Percentiles rank a stretch among this genome's conserved stretches.
Conservation (phyloP, 768 basidiomycete species). For the Megacollybia marginata region DNA sequence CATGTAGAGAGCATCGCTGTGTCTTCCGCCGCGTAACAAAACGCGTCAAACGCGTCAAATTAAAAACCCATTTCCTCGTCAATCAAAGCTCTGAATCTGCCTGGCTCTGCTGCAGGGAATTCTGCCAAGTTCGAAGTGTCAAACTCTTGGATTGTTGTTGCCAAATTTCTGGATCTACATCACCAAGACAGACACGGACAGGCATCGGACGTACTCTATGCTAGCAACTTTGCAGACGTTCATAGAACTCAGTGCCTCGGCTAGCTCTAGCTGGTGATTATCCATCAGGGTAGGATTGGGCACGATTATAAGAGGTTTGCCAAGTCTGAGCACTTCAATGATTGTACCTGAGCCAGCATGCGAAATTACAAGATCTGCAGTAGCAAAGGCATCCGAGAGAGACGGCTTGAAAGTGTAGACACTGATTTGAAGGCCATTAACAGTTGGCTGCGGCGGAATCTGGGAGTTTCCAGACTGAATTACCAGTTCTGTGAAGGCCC, state of each 20-base stretch:
- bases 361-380: slow-evolving; percentile 77
- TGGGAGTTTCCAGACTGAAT: slow-evolving; percentile 76
- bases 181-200: neutral
- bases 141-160: slow-evolving; percentile 44
- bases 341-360: slow-evolving; percentile 98
- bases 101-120: slow-evolving; percentile 66
- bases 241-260: slow-evolving; percentile 51
- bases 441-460: slow-evolving; percentile 23
- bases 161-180: slow-evolving; percentile 38
- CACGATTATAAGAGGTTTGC: slow-evolving; percentile 76
- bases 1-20: too few species aligned
- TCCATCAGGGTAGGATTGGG: slow-evolving; percentile 86
- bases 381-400: slow-evolving; percentile 54
- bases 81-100: slow-evolving; percentile 56
- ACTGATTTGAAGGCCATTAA: slow-evolving; percentile 46
- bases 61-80: slow-evolving; percentile 76
- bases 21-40: too few species aligned
- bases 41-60: too few species aligned
- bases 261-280: slow-evolving; percentile 91
- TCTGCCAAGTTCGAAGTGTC: slow-evolving; percentile 36
- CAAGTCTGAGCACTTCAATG: slow-evolving; percentile 71
- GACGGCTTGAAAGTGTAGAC: slow-evolving; percentile 71
- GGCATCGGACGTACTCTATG: slow-evolving; percentile 38
- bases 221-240: slow-evolving; percentile 51
- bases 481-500: slow-evolving; percentile 53